Percentiles rank a stretch among this genome's conserved stretches.
Evolutionary conservation across 148 eudicot genomes (phyloP).

Genomic region (Rhododendron henanense): DNA sequence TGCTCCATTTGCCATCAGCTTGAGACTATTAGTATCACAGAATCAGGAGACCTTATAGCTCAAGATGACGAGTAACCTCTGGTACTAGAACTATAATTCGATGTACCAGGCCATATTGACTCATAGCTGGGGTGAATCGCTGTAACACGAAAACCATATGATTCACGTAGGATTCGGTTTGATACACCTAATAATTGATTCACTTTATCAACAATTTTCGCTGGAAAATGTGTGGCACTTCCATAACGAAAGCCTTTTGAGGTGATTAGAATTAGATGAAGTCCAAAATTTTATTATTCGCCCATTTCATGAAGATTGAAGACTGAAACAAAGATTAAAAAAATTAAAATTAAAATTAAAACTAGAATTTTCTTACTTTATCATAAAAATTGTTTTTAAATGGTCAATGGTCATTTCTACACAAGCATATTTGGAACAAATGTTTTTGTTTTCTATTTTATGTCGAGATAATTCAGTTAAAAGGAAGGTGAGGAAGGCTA

Average conservation of each 20-base stretch:
- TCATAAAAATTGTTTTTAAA: not conserved
- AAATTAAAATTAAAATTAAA: too few species aligned
- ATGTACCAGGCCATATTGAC: not conserved
- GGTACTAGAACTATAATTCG: not conserved
- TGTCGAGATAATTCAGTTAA: not conserved
- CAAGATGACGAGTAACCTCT: not conserved
- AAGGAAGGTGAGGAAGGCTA: not conserved
- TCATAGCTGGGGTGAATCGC: not conserved
- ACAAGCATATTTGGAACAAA: not conserved
- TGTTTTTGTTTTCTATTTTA: too few species aligned
- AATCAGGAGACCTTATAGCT: not conserved
- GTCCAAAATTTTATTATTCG: not conserved
- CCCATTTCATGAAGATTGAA: not conserved
- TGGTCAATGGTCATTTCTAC: not conserved
- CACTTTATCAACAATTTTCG: not conserved
- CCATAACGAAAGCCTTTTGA: not conserved
- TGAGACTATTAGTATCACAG: not conserved
- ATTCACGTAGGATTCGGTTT: not conserved
- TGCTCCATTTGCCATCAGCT: not conserved
- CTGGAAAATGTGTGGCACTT: not conserved
- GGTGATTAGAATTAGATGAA: not conserved
- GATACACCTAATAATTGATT: not conserved
- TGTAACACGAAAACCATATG: not conserved
- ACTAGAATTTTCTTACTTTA: not conserved
- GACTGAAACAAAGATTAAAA: not conserved